phyloP scores from a whole-genome alignment of 75 land plant species.

The Cupressus sempervirens region DNA sequence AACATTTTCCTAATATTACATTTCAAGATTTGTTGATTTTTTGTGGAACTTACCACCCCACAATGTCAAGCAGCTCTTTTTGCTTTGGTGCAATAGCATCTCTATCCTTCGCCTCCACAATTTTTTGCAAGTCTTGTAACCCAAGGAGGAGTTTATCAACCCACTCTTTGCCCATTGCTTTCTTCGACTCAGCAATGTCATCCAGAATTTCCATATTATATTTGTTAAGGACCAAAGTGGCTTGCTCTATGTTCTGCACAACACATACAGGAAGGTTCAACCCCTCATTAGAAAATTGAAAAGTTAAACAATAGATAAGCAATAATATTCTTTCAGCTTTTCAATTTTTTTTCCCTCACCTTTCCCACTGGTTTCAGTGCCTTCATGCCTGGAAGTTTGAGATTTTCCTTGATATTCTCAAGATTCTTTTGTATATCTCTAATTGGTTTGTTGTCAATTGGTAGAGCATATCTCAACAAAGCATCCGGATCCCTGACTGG shows the following conservation, averaged over 20 bases:
- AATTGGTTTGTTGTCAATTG: constrained; percentile 84
- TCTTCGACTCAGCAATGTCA: constrained; percentile 75
- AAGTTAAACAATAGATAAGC: neutral
- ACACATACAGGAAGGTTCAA: neutral
- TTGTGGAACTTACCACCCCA: constrained; percentile 60
- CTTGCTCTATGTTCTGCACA: constrained; percentile 76
- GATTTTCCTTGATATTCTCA: constrained; percentile 84
- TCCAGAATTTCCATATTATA: constrained; percentile 59
- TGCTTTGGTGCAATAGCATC: constrained; percentile 81
- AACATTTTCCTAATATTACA: neutral
- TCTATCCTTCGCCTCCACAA: constrained; percentile 65
- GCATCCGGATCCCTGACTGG: constrained; percentile 94
- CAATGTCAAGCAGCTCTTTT: constrained; percentile 84
- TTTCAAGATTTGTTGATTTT: neutral
- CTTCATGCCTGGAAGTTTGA: constrained; percentile 75
- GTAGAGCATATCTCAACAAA: constrained; percentile 86
- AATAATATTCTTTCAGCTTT: neutral
- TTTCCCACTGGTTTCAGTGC: constrained; percentile 78
- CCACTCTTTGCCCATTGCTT: constrained; percentile 57
- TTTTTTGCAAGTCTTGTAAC: constrained; percentile 66
- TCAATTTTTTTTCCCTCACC: constrained; percentile 31
- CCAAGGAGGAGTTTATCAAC: constrained; percentile 66
- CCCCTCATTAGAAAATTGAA: constrained; percentile 1
- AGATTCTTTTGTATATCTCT: constrained; percentile 92
- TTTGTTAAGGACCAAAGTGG: constrained; percentile 73